Conservation (phyloP, 768 basidiomycete genomes). For the Leccinum barrowsii region DNA sequence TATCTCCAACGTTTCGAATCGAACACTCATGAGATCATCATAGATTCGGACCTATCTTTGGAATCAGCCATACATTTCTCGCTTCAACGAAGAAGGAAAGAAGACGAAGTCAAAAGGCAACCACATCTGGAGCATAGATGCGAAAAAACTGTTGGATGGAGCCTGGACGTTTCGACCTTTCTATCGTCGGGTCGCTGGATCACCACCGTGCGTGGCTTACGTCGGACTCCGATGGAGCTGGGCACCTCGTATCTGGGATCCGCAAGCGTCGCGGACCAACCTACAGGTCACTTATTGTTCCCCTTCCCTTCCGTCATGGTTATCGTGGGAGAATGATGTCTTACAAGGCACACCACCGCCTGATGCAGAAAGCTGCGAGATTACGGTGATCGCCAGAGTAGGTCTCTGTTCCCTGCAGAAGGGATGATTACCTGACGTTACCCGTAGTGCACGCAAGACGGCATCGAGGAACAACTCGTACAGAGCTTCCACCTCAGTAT, state of each 20-base stretch:
- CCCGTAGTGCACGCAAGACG: slow-evolving; percentile 57
- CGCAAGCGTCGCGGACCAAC: slow-evolving; percentile 81
- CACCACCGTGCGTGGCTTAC: slow-evolving; percentile 78
- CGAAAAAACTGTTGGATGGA: slow-evolving; percentile 73
- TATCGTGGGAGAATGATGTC: slow-evolving; percentile 82
- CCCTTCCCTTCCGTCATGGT: slow-evolving; percentile 80
- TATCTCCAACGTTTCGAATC: slow-evolving; percentile 11
- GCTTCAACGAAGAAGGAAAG: slow-evolving; percentile 98
- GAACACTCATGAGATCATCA: slow-evolving; percentile 22
- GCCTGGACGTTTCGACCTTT: slow-evolving; percentile 89
- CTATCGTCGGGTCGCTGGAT: slow-evolving; percentile 81
- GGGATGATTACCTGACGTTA: slow-evolving; percentile 11
- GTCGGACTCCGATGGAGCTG: slow-evolving; percentile 81
- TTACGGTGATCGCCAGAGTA: slow-evolving; percentile 76
- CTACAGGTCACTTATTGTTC: slow-evolving; percentile 78
- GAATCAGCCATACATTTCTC: slow-evolving; percentile 89
- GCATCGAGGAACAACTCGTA: slow-evolving; percentile 64
- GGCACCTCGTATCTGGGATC: slow-evolving; percentile 96
- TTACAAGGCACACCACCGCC: slow-evolving; percentile 77
- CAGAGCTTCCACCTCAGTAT: slow-evolving; percentile 70
- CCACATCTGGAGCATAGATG: slow-evolving; percentile 98
- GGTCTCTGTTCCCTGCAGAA: slow-evolving; percentile 20
- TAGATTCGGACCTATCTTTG: slow-evolving; percentile 94
- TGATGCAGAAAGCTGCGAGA: slow-evolving; percentile 70
- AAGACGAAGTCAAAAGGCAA: slow-evolving; percentile 99